phyloP scores from a whole-genome alignment of 768 basidiomycete species.

The Neoboletus subvelutipes region DNA sequence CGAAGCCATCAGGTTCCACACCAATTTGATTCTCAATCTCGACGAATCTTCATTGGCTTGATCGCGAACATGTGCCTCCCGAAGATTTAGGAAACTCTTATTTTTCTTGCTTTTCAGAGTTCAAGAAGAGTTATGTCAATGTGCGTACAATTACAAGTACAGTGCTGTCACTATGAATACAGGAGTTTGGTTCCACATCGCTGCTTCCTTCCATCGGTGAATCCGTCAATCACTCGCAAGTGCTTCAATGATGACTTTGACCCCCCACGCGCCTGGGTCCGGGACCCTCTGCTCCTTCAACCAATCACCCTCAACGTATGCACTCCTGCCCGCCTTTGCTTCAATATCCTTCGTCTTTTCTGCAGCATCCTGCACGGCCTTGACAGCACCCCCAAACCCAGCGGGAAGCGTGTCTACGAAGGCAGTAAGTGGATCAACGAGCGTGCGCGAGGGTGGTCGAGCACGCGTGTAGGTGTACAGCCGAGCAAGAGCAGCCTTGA shows the following conservation, averaged over 20 bases:
- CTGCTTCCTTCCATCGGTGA: neutral
- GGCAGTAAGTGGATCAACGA: constrained; percentile 87
- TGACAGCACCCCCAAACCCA: constrained; percentile 53
- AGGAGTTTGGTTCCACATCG: neutral
- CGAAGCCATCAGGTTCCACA: constrained; percentile 67
- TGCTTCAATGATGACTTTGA: constrained; percentile 69
- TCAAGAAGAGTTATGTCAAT: neutral
- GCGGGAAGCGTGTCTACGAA: constrained; percentile 49
- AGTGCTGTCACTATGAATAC: neutral
- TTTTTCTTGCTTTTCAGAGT: neutral
- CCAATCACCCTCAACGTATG: constrained; percentile 74
- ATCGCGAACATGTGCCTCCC: neutral
- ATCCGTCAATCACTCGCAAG: constrained; percentile 28
- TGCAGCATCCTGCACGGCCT: constrained; percentile 62
- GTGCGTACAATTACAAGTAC: neutral
- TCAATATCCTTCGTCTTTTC: constrained; percentile 71
- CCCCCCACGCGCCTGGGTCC: constrained; percentile 93
- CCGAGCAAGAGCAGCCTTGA: constrained; percentile 54
- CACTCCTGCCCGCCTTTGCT: constrained; percentile 86
- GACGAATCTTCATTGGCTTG: constrained; percentile 46
- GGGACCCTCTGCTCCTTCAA: constrained; percentile 62
- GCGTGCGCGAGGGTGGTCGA: constrained; percentile 84
- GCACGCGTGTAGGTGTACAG: constrained; percentile 86
- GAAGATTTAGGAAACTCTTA: neutral
- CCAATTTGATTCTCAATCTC: constrained; percentile 61